Evolutionary conservation across 805 yeast species (phyloP), one percentile per base, ranked within the genome.

Genomic region (Sporopachydermia quercuum): DNA sequence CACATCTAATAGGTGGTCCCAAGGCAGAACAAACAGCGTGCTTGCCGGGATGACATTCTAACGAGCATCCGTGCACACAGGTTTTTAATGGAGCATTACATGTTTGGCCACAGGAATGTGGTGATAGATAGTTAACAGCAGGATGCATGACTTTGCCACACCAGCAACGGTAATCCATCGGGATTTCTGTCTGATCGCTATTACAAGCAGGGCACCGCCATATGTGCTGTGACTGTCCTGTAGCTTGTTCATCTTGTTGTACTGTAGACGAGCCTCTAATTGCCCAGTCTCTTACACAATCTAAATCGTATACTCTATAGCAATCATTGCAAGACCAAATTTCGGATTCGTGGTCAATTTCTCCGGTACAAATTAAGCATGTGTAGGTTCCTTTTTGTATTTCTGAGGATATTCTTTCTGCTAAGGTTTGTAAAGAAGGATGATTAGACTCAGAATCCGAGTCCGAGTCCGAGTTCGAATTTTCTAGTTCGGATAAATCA

Each of bases 201-300:
- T 74, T 84, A 55, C 94, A 82, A 3, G 81, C 70, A 1, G 96
- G 96, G 56, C 96, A 86, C 49, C 86, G 67, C 96, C 96, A 86
- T 34, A 66, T 62, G 38, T 69, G 70, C 36, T 68, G 66, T 4
- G 50, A 17, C 14, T 14, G 49, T 1, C 57, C 60, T 23, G 73
- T 73, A 1, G 30, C 30, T 23, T 23, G 13, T 23, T 8, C n/a
- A n/a, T 8, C n/a, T 8, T n/a, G 82, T 77, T 4, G 82, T 71
- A 5, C 34, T 15, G 41, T 37, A 37, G 43, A 38, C 2, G 81
- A 71, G 3, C 87, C 87, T 44, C 81, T 66, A 16, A 62, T 56
- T 2, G 95, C 89, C 98, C 98, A 91, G 47, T 78, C 84, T 38
- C 71, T 61, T 36, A 86, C 79, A 61, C 98, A 89, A 11, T 74